Conservation (phyloP, 1,284 basidiomycete genomes). For the Cryptococcus hybrid region DNA sequence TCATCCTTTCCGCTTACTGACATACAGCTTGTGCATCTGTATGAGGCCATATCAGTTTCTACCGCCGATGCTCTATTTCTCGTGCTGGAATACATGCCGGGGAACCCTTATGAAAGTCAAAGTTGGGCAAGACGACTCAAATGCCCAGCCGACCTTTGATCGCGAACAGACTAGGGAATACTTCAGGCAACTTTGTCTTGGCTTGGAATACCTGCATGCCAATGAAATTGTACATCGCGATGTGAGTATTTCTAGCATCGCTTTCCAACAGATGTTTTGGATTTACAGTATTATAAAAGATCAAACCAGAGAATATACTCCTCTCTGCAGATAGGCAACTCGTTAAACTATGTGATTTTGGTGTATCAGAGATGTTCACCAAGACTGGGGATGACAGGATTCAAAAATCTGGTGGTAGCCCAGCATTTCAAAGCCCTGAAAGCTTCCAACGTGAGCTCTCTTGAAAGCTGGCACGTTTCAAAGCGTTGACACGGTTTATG, state of each 20-base stretch:
- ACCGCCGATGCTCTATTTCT: constrained; percentile 56
- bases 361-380: constrained; percentile 58
- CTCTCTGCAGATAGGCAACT: constrained; percentile 51
- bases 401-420: constrained; percentile 54
- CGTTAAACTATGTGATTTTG: constrained; percentile 60
- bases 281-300: constrained; percentile 18
- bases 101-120: constrained; percentile 55
- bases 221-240: constrained; percentile 57
- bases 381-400: constrained; percentile 51
- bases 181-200: constrained; percentile 57
- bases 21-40: constrained; percentile 54
- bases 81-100: constrained; percentile 54
- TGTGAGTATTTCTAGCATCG: constrained; percentile 22
- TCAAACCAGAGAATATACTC: constrained; percentile 58
- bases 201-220: constrained; percentile 56
- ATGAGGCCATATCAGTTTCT: constrained; percentile 58
- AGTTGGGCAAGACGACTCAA: constrained; percentile 39
- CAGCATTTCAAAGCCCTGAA: constrained; percentile 60
- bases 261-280: background rate
- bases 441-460: constrained; percentile 34
- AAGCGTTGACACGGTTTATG: no score
- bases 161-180: constrained; percentile 46
- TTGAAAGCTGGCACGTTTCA: no score
- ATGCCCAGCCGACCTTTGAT: constrained; percentile 38
- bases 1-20: constrained; percentile 25